phyloP scores from a whole-genome alignment of 78 protist genomes.

The Bodo saltans region DNA sequence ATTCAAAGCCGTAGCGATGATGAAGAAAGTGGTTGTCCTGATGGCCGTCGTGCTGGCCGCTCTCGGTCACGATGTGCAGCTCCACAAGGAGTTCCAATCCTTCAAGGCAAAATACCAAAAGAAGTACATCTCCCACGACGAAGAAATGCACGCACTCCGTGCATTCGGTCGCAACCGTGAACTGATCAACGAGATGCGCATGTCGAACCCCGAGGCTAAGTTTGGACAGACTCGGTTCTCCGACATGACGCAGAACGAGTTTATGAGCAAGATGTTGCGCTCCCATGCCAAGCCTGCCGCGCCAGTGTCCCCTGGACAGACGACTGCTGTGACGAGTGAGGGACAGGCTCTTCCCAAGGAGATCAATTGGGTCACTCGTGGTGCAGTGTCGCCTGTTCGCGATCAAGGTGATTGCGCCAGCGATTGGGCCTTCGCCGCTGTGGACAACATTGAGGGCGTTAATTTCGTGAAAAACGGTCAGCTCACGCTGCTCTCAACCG shows the following conservation, averaged over 20 bases:
- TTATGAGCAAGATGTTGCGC: background rate
- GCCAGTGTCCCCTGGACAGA: background rate
- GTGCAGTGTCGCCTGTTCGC: conserved; percentile 12
- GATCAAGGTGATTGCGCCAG: conserved; percentile 26
- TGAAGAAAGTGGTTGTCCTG: background rate
- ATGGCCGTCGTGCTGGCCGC: background rate
- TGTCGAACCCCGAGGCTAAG: background rate
- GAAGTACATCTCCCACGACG: conserved; percentile 1
- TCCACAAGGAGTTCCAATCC: background rate
- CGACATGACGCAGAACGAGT: conserved; percentile 22
- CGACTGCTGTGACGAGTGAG: background rate
- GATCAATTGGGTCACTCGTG: background rate
- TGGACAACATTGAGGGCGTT: conserved; percentile 38
- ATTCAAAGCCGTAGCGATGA: too few relatives aligned
- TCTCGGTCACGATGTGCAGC: background rate
- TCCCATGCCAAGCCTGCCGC: background rate
- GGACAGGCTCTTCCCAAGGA: background rate
- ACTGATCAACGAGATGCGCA: background rate
- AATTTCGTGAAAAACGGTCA: background rate
- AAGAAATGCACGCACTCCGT: background rate
- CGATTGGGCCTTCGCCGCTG: conserved; percentile 29
- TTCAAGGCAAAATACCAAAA: background rate
- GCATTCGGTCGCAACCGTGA: background rate
- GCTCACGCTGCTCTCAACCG: conserved; percentile 41
- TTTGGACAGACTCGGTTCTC: background rate